Evolutionary conservation across 108 stramenopile species (phyloP).

Genomic region (Discostella pseudostelligera): DNA sequence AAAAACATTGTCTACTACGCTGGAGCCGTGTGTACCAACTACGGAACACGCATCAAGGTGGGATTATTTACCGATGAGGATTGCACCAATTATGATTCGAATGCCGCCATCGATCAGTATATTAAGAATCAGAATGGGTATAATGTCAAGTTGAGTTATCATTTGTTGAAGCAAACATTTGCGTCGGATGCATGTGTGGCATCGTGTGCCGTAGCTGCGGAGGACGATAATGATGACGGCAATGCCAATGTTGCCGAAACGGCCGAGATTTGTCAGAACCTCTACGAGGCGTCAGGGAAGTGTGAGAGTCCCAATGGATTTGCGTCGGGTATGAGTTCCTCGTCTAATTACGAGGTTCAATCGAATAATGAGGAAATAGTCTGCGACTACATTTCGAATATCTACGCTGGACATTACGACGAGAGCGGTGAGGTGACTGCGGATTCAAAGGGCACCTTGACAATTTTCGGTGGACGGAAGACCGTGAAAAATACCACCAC

Average conservation of each 20-base stretch:
- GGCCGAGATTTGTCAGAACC: constrained; percentile 63
- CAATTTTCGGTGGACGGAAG: constrained; percentile 28
- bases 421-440: constrained; percentile 43
- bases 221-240: constrained; percentile 24
- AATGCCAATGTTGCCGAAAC: constrained; percentile 29
- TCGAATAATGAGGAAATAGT: constrained; percentile 62
- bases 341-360: constrained; percentile 60
- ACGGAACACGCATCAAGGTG: constrained; percentile 80
- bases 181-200: constrained; percentile 50
- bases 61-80: constrained; percentile 76
- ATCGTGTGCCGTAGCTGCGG: constrained; percentile 51
- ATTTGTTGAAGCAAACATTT: constrained; percentile 82
- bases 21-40: constrained; percentile 66
- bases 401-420: constrained; percentile 36
- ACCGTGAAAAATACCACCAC: constrained; percentile 13
- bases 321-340: constrained; percentile 41
- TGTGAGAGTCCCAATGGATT: constrained; percentile 79
- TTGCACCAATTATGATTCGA: constrained; percentile 53
- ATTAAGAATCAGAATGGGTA: constrained; percentile 60
- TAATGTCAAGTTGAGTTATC: constrained; percentile 76
- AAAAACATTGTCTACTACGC: constrained; percentile 59
- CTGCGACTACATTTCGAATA: constrained; percentile 56
- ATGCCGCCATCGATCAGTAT: constrained; percentile 74
- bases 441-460: neutral
- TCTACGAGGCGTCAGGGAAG: constrained; percentile 77